Base-by-base conservation (phyloP, 179 eudicot genomes). In the Vitellaria paradoxa region DNA sequence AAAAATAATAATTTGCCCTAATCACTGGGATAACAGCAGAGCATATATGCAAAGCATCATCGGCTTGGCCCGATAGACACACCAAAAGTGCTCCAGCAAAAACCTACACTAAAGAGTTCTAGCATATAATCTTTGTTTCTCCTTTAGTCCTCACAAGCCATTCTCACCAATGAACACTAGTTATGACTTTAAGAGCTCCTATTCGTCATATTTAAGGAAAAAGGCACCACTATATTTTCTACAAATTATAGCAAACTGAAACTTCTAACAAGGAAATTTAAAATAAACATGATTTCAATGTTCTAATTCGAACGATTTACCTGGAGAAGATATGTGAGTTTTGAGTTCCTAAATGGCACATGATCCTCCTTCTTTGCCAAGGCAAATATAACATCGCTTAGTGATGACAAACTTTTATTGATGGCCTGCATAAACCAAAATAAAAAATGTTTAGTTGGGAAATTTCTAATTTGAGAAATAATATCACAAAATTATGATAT, bases 301-400 rank as follows among this genome's bases (percentile, higher is more conserved):
- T 15, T 57, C 3, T 73, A 4, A 0, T 62, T 61, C 17, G 42
- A 49, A 65, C 55, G 21, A 67, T 40, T 80, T 90, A 93, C 99
- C 97, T 95, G 96, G 70, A 95, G 97, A 78, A 95, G 97, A 87
- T 95, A 95, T 2, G 99, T 95, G 57, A 93, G 86, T 84, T 93
- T 95, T 66, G 99, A 95, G 89, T 95, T 95, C 77, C 99, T 86
- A 70, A 89, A 95, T 18, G 99, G 97, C 62, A 95, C 88, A 75
- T 95, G 95, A 77, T 93, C 99, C 73, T 95, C 97, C 85, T 94
- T 89, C 85, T 93, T 95, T 64, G 91, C 95, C 84, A 95, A 78
- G 70, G 99, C 86, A 76, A 90, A 93, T 82, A 95, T 89, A 65
- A 95, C 99, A 75, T 95, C 97, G 66, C 96, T 93, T 81, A 95